Conservation (phyloP, 345 rosid species). For the Erysimum cheiranthoides region DNA sequence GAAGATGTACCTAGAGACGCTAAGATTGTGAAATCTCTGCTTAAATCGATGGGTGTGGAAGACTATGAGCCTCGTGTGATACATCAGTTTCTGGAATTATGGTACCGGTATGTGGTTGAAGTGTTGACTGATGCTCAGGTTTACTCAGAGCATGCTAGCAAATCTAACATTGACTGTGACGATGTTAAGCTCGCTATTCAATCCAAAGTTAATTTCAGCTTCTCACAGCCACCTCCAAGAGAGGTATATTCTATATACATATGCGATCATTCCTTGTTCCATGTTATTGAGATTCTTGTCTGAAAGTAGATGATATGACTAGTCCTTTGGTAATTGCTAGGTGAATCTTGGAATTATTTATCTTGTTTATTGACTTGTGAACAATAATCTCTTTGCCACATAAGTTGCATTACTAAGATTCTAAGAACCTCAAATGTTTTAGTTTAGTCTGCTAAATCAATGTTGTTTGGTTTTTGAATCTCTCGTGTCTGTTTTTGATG, state of each 20-base stretch:
- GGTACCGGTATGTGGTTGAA: conserved; percentile 91
- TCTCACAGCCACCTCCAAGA: conserved; percentile 95
- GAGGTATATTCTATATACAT: conserved; percentile 54
- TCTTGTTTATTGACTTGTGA: not conserved
- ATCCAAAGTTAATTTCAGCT: conserved; percentile 87
- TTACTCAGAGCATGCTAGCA: conserved; percentile 90
- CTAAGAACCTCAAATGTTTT: not conserved
- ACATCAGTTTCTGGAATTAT: conserved; percentile 85
- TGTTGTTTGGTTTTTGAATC: not conserved
- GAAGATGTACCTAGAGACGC: conserved; percentile 87
- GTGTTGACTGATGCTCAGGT: conserved; percentile 86
- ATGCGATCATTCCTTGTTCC: not conserved
- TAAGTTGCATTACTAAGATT: not conserved
- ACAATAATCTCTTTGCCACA: not conserved
- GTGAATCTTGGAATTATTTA: not conserved
- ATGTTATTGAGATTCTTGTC: not conserved
- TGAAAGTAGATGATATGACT: not conserved
- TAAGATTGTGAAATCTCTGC: conserved; percentile 74
- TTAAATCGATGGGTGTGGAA: conserved; percentile 92
- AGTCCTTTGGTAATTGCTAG: not conserved
- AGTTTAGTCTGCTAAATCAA: not conserved
- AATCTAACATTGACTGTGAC: conserved; percentile 74
- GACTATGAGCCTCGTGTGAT: conserved; percentile 89
- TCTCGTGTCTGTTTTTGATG: not conserved
- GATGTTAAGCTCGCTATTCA: conserved; percentile 93